phyloP scores from a whole-genome alignment of 2,329 filamentous ascomycete species.

The Davidsoniella eucalypti region DNA sequence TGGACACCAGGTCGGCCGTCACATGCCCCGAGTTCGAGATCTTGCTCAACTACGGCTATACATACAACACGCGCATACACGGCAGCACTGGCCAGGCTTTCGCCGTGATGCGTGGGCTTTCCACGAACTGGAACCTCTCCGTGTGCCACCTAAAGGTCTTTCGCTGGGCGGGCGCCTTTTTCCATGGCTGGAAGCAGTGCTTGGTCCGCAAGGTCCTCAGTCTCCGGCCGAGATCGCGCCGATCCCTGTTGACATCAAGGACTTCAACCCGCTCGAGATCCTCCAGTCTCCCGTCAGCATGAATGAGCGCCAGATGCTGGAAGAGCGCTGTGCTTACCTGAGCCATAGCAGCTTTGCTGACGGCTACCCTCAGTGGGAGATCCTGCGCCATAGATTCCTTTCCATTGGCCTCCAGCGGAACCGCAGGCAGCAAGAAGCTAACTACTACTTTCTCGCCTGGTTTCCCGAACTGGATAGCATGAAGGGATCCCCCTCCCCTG shows the following conservation, averaged over 20 bases:
- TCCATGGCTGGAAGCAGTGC: not conserved
- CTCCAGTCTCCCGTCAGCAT: no score
- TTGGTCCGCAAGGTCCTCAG: not conserved
- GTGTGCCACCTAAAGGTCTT: not conserved
- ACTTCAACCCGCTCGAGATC: no score
- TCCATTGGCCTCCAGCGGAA: not conserved
- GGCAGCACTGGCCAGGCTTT: slow-evolving; percentile 3
- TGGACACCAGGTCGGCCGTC: not conserved
- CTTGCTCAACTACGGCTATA: slow-evolving; percentile 7
- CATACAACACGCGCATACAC: slow-evolving; percentile 2
- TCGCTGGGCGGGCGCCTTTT: slow-evolving; percentile 2
- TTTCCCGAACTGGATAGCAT: not conserved
- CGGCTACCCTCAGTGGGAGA: not conserved
- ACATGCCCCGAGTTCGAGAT: slow-evolving; percentile 1
- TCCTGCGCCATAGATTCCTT: not conserved
- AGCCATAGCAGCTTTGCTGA: not conserved
- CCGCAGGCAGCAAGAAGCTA: no score
- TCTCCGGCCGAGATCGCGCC: no score
- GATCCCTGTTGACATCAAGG: no score
- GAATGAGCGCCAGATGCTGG: not conserved
- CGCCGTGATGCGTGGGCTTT: not conserved
- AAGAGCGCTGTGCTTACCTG: not conserved
- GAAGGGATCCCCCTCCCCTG: not conserved
- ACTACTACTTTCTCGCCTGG: not conserved
- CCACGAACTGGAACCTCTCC: not conserved